Conservation (phyloP, 345 rosid genomes). For the Salix suchowensis region DNA sequence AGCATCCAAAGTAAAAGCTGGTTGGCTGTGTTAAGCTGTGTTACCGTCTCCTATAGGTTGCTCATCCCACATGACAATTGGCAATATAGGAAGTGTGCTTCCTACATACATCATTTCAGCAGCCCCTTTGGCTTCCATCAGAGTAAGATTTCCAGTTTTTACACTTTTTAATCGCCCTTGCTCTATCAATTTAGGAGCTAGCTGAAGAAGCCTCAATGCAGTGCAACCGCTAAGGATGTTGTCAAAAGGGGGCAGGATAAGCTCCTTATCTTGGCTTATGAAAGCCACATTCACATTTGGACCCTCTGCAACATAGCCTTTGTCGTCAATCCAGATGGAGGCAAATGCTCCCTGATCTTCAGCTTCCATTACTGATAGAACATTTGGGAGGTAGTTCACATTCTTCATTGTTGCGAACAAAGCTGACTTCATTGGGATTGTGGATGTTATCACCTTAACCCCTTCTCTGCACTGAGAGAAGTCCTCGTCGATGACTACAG, state of each 20-base stretch:
- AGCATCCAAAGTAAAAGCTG: background rate
- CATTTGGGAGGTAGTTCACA: slow-evolving; percentile 65
- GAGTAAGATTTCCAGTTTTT: slow-evolving; percentile 35
- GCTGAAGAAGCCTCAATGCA: slow-evolving; percentile 60
- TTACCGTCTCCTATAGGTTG: slow-evolving; percentile 64
- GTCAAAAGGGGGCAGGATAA: slow-evolving; percentile 53
- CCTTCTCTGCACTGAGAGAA: slow-evolving; percentile 52
- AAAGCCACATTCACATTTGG: slow-evolving; percentile 67
- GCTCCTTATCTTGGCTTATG: slow-evolving; percentile 46
- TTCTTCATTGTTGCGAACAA: slow-evolving; percentile 52
- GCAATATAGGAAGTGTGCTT: slow-evolving; percentile 62
- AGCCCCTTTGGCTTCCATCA: slow-evolving; percentile 46
- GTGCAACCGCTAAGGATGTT: slow-evolving; percentile 67
- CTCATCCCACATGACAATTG: slow-evolving; percentile 59
- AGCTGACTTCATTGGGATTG: slow-evolving; percentile 57
- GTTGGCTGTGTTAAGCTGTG: background rate
- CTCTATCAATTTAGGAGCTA: slow-evolving; percentile 51
- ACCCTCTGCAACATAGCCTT: slow-evolving; percentile 58
- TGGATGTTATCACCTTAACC: slow-evolving; percentile 59
- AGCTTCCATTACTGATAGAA: slow-evolving; percentile 58
- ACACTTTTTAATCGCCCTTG: slow-evolving; percentile 44
- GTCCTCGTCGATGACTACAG: slow-evolving; percentile 51
- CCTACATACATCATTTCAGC: slow-evolving; percentile 67
- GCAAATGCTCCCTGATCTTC: slow-evolving; percentile 58
- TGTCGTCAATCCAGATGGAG: slow-evolving; percentile 62